Base-by-base conservation (phyloP, 371 early-diverging fungal species). In the Phascolomyces articulosus region DNA sequence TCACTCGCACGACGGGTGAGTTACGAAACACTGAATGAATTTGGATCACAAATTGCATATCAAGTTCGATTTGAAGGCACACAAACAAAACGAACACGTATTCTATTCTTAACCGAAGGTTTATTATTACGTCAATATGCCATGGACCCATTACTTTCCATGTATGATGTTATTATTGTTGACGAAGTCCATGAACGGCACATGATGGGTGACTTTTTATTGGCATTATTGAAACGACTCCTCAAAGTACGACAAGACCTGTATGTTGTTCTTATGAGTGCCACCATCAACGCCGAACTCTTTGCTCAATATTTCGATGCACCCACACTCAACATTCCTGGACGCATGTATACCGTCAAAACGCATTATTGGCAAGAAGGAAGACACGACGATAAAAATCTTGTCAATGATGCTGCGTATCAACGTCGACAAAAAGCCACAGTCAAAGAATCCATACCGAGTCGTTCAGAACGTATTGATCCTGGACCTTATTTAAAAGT, bases 1-100 rank as follows among this genome's bases (percentile, higher is more conserved):
- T 88, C 93, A 15, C 84, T 98, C n/a, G 95, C 96, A 4, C 69
- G 85, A 58, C 90, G 95, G 62, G 94, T 94, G 0, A 83, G 83
- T 53, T 82, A 79, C 64, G 91, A 91, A 64, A 85, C 83, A 1
- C 57, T 86, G 63, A 85, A 89, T 64, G 83, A 78, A 54, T 87
- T 87, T 64, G 91, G 90, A 16, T 82, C 87, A 0, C 81, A 89
- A 60, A 82, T 91, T 58, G 91, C 88, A 0, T 91, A 88, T 65
- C 87, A 89, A 75, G 89, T 86, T 2, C 83, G 91, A 21, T 91
- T 91, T 66, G 89, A 90, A 69, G 87, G 87, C 16, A 89, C 85
- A 7, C 84, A 82, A 56, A 85, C 88, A 1, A 64, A 59, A 11
- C 74, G 80, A 18, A 91, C 91, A 20, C 80, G 83, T 23, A 78